Percentiles rank a stretch among this genome's conserved stretches.
These are phyloP conservation scores for Phytophthora quininea DNA, from an alignment of 352 stramenopile genomes.

Conservation along the genomic window DNA sequence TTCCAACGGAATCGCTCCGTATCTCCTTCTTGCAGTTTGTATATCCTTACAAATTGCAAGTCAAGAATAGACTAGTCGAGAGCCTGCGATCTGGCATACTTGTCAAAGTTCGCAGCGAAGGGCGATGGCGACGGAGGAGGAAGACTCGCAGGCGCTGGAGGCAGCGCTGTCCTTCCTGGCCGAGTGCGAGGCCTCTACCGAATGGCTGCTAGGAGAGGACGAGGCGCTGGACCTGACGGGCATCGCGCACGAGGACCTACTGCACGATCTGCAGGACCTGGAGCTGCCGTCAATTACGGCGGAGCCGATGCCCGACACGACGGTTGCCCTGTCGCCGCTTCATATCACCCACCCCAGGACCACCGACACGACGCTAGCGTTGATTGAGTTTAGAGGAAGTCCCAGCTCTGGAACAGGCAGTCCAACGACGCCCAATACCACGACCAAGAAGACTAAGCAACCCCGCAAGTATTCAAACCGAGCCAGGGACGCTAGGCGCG, in stretches of 20 bases:
- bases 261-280: slow-evolving; percentile 11
- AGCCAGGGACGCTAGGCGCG: slow-evolving; percentile 31
- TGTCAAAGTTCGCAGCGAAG: slow-evolving; percentile 6
- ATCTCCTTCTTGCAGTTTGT: not conserved
- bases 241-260: slow-evolving; percentile 5
- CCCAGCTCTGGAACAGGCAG: slow-evolving; percentile 15
- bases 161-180: slow-evolving; percentile 47
- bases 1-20: not conserved
- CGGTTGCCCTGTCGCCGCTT: not conserved
- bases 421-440: slow-evolving; percentile 10
- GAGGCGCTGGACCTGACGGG: slow-evolving; percentile 18
- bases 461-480: slow-evolving; percentile 42
- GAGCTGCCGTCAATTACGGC: slow-evolving; percentile 32
- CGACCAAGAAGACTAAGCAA: slow-evolving; percentile 25
- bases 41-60: not conserved
- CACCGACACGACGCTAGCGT: not conserved
- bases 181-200: slow-evolving; percentile 43
- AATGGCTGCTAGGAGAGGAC: slow-evolving; percentile 34
- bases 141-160: slow-evolving; percentile 37
- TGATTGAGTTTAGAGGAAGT: slow-evolving; percentile 4
- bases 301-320: slow-evolving; percentile 13
- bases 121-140: slow-evolving; percentile 19
- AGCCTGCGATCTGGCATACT: not conserved
- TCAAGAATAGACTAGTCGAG: not conserved
- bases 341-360: not conserved